A percentile compares a stretch with the other conserved stretches of the same genome.
Conservation (phyloP, 192 early-diverging fungal genomes). For the Podochytrium sp. region DNA sequence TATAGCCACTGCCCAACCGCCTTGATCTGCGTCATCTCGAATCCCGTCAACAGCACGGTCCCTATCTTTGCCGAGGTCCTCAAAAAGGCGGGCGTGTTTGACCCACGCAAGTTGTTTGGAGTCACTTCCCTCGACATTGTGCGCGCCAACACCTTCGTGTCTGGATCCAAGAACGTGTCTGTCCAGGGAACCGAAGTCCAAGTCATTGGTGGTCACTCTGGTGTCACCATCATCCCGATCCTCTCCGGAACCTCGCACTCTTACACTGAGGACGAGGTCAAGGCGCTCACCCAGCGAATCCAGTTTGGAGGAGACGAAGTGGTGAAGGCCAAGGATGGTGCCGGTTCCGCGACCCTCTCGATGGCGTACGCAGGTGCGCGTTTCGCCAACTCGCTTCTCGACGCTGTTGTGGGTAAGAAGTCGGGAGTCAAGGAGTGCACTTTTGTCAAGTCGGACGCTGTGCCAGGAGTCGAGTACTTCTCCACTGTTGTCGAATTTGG, state of each 20-base stretch:
- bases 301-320: conserved; percentile 74
- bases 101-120: conserved; percentile 66
- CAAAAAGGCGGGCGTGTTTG: conserved; percentile 60
- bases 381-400: conserved; percentile 59
- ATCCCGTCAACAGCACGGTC: conserved; percentile 72
- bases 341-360: conserved; percentile 63
- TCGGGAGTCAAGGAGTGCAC: conserved; percentile 64
- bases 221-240: conserved; percentile 67
- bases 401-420: conserved; percentile 57
- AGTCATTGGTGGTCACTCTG: conserved; percentile 74
- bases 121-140: conserved; percentile 68
- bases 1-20: conserved; percentile 65
- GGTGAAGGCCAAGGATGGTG: conserved; percentile 70
- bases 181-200: conserved; percentile 48
- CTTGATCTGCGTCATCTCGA: conserved; percentile 66
- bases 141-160: conserved; percentile 65
- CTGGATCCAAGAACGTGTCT: conserved; percentile 46
- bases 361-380: conserved; percentile 68
- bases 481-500: conserved; percentile 64
- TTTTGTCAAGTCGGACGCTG: conserved; percentile 54
- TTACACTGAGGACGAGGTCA: conserved; percentile 57
- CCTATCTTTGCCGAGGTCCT: conserved; percentile 69
- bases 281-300: conserved; percentile 63
- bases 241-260: conserved; percentile 51
- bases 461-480: conserved; percentile 60